phyloP scores from a whole-genome alignment of 345 rosid species.

The Durio zibethinus region DNA sequence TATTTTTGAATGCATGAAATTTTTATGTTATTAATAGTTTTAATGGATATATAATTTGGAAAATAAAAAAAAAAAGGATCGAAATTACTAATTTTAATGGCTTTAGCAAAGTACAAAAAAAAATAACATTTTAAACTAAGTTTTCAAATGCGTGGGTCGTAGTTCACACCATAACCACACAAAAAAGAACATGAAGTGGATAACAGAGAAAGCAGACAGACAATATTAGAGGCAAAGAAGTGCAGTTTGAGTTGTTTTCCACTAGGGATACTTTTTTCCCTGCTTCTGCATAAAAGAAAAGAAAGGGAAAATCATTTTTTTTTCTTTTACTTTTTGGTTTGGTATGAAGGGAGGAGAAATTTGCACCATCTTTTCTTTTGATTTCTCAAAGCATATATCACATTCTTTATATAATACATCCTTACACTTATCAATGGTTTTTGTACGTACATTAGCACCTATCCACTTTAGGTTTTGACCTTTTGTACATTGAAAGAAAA shows the following conservation, averaged over 20 bases:
- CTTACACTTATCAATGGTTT: constrained; percentile 3
- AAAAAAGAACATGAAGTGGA: no score
- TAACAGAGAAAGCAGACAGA: neutral
- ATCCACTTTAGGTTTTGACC: neutral
- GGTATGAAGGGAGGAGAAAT: constrained; percentile 8
- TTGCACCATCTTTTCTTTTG: neutral
- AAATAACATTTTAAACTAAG: neutral
- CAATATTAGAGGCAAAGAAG: neutral
- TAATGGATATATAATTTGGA: no score
- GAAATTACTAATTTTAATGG: neutral
- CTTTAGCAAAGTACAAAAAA: neutral
- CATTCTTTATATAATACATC: neutral
- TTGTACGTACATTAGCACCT: neutral
- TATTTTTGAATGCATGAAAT: no score
- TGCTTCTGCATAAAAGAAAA: neutral
- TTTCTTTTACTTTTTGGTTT: neutral
- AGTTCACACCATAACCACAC: no score
- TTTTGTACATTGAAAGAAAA: no score
- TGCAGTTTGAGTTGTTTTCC: constrained; percentile 12
- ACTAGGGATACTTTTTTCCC: neutral
- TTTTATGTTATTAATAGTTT: no score
- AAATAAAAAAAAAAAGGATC: neutral
- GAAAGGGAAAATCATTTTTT: neutral
- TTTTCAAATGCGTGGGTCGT: neutral
- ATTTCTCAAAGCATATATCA: neutral